phyloP scores from a whole-genome alignment of 257 asterid genomes.

The Penstemon newberryi region DNA sequence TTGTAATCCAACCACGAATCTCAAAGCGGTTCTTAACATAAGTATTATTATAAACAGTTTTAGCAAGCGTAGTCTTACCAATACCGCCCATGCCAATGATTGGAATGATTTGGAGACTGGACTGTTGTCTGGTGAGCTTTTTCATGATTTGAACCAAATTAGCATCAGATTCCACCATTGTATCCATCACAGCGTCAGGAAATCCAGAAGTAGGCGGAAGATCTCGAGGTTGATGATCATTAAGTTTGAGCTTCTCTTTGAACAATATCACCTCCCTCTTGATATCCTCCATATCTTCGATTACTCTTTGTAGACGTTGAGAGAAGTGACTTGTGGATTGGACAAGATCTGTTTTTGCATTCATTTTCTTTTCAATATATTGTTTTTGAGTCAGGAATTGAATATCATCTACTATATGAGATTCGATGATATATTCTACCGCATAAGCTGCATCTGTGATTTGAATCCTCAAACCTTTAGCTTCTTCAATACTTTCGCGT shows the following conservation, averaged over 20 bases:
- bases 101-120: not conserved
- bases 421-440: not conserved
- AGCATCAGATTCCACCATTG: not conserved
- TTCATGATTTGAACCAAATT: not conserved
- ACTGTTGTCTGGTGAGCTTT: not conserved
- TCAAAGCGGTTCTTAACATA: no score
- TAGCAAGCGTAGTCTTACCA: slow-evolving; percentile 39
- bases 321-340: not conserved
- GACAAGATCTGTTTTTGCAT: no score
- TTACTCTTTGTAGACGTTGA: not conserved
- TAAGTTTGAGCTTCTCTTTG: not conserved
- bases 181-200: no score
- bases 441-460: not conserved
- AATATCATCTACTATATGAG: not conserved
- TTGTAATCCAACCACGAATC: slow-evolving; percentile 24
- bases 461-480: not conserved
- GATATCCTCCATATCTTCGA: not conserved
- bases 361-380: not conserved
- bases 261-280: not conserved
- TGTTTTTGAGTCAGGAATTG: no score
- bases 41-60: no score
- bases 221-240: no score
- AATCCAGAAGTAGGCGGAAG: no score
- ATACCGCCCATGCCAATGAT: slow-evolving; percentile 29
- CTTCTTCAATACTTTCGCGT: not conserved